A percentile compares a stretch with the other conserved stretches of the same genome.
Evolutionary conservation across 2,329 filamentous ascomycete species (phyloP).

Genomic region (Phialocephala subalpina): DNA sequence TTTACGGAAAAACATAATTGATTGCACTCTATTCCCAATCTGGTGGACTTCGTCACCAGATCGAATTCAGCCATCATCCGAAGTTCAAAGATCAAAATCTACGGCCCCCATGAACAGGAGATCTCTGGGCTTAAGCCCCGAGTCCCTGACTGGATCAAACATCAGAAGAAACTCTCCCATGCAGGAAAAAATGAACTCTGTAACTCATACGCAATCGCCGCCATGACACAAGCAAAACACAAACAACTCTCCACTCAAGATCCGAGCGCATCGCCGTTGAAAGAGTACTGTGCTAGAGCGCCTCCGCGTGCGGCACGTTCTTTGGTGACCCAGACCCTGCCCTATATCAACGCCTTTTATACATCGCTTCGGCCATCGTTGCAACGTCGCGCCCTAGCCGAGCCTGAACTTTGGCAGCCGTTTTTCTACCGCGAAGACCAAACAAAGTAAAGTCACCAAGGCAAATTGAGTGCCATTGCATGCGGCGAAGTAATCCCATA

Average conservation of each 20-base stretch:
- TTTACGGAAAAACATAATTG: slow-evolving; percentile 12
- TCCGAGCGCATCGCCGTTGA: slow-evolving; percentile 32
- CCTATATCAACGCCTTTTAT: slow-evolving; percentile 39
- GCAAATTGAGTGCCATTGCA: slow-evolving; percentile 9
- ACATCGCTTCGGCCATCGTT: slow-evolving; percentile 29
- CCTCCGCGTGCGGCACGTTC: slow-evolving; percentile 15
- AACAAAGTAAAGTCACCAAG: slow-evolving; percentile 8
- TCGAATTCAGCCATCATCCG: slow-evolving; percentile 24
- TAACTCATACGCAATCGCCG: slow-evolving; percentile 29
- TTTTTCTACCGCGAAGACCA: slow-evolving; percentile 15
- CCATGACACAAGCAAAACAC: slow-evolving; percentile 5
- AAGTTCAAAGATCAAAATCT: slow-evolving; percentile 19
- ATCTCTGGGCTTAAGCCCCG: slow-evolving; percentile 17
- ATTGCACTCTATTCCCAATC: slow-evolving; percentile 12
- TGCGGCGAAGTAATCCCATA: slow-evolving; percentile 32
- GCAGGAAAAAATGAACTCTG: slow-evolving; percentile 13
- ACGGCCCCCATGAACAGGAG: slow-evolving; percentile 13
- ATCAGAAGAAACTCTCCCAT: slow-evolving; percentile 24
- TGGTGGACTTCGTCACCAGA: slow-evolving; percentile 24
- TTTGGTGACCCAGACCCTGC: slow-evolving; percentile 10
- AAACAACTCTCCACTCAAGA: neutral
- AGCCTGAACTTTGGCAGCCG: slow-evolving; percentile 22
- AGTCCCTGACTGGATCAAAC: slow-evolving; percentile 28
- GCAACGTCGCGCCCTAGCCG: slow-evolving; percentile 32
- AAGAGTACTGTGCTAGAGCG: slow-evolving; percentile 11